phyloP scores from a whole-genome alignment of 1,139 yeast genomes.

The Saccharomycopsis phalli region DNA sequence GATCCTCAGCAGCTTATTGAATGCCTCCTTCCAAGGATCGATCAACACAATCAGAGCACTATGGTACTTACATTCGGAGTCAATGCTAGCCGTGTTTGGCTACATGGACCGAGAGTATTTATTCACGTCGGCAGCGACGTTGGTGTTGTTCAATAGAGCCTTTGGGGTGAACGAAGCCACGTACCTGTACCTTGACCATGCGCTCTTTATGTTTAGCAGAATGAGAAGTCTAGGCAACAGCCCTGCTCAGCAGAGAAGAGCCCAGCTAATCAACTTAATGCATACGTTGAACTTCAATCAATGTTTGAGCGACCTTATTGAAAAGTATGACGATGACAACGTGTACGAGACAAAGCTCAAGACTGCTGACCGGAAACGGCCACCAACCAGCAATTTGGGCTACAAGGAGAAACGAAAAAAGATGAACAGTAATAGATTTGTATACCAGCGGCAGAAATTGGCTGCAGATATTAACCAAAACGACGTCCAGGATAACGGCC shows the following conservation, averaged over 20 bases:
- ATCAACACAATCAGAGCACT: slow-evolving; percentile 67
- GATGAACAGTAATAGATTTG: slow-evolving; percentile 18
- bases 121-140: slow-evolving; percentile 72
- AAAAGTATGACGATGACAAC: slow-evolving; percentile 47
- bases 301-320: slow-evolving; percentile 46
- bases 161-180: slow-evolving; percentile 80
- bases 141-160: slow-evolving; percentile 67
- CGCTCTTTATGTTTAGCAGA: slow-evolving; percentile 56
- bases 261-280: slow-evolving; percentile 58
- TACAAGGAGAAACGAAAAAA: slow-evolving; percentile 17
- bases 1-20: slow-evolving; percentile 57
- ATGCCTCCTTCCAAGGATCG: slow-evolving; percentile 79
- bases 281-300: slow-evolving; percentile 62
- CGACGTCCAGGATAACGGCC: slow-evolving; percentile 3
- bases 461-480: neutral
- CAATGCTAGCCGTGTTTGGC: slow-evolving; percentile 77
- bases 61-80: slow-evolving; percentile 65
- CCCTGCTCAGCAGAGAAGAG: slow-evolving; percentile 68
- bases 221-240: slow-evolving; percentile 73
- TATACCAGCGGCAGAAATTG: slow-evolving; percentile 10
- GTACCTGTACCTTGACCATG: slow-evolving; percentile 62
- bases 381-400: slow-evolving; percentile 16
- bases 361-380: slow-evolving; percentile 20
- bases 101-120: slow-evolving; percentile 85
- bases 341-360: slow-evolving; percentile 20